Evolutionary conservation across 768 basidiomycete species (phyloP), one percentile per base, ranked within the genome.

Genomic region (Clitopilus passeckerianus): DNA sequence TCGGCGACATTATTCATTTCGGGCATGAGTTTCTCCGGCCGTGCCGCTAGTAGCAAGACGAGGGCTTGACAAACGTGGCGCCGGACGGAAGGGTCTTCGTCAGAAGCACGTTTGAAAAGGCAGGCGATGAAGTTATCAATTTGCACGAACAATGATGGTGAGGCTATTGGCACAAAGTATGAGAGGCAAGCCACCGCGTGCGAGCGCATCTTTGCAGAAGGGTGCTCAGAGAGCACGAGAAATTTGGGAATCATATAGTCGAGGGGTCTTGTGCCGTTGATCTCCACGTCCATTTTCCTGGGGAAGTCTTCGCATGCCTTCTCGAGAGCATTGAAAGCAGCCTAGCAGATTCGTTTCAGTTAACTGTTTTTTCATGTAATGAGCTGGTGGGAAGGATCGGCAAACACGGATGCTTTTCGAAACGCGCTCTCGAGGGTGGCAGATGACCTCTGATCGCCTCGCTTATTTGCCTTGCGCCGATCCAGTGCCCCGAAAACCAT

Each of bases 261-360:
- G 65, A 99, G 85, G 0, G 95, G 93, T 54, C 93, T 84, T n/a
- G 87, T 86, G 56, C 96, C 96, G 66, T 87, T 87, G 68, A 98
- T 91, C 62, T 95, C 91, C 62, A 98, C 84, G 73, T 97, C 93
- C 75, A 98, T 83, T 77, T 96, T 95, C 63, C 91, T 85, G 16
- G 97, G 95, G 63, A 93, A 95, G 70, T 99, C 97, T 72, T 98
- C 94, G 73, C 94, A 96, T 56, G 96, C 90, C 72, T 97, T 97
- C 73, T 93, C 90, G 34, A 98, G 82, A 1, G 94, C 89, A 70
- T 93, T 91, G 75, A 98, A 98, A 12, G 94, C 92, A 53, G 92
- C 91, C 96, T 84, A 60, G 57, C 53, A 62, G 59, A 63, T 50
- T 56, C 44, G 23, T 7, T 24, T 27, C 27, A 56, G 41, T 30